phyloP scores from a whole-genome alignment of 371 early-diverging fungal species.

The Mucor plumbeus region DNA sequence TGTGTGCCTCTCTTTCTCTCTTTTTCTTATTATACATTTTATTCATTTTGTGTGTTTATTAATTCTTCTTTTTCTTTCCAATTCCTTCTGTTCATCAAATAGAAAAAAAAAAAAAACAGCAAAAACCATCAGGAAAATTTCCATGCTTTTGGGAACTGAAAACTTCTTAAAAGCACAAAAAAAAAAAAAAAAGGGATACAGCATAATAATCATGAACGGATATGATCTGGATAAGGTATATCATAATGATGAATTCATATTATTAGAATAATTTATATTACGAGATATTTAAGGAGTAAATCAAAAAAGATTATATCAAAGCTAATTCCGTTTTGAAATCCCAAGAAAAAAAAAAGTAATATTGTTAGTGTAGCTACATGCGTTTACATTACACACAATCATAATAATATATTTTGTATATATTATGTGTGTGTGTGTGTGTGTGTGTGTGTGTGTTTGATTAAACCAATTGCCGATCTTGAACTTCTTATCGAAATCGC shows the following conservation, averaged over 20 bases:
- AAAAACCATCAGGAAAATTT: not conserved
- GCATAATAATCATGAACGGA: not conserved
- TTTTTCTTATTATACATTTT: not conserved
- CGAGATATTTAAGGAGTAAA: not conserved
- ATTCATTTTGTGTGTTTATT: not conserved
- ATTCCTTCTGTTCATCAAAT: not conserved
- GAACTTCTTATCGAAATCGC: too few species aligned
- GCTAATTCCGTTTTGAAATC: not conserved
- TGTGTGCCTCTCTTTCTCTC: not conserved
- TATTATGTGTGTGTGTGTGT: too few species aligned
- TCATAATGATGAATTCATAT: not conserved
- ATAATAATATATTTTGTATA: too few species aligned
- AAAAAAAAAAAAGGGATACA: not conserved
- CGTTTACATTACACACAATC: too few species aligned
- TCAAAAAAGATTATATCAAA: not conserved
- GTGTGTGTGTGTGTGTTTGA: too few species aligned
- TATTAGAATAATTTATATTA: not conserved
- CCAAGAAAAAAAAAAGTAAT: not conserved
- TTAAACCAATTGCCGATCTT: not conserved
- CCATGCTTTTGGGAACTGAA: not conserved
- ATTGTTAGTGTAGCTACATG: too few species aligned
- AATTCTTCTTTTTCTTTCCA: not conserved
- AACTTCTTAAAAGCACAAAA: conserved; percentile 4
- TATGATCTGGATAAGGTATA: not conserved
- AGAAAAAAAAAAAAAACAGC: not conserved